Evolutionary conservation across 768 basidiomycete species (phyloP), one percentile per base, ranked within the genome.

Genomic region (Rhodosporidiobolus sp.): DNA sequence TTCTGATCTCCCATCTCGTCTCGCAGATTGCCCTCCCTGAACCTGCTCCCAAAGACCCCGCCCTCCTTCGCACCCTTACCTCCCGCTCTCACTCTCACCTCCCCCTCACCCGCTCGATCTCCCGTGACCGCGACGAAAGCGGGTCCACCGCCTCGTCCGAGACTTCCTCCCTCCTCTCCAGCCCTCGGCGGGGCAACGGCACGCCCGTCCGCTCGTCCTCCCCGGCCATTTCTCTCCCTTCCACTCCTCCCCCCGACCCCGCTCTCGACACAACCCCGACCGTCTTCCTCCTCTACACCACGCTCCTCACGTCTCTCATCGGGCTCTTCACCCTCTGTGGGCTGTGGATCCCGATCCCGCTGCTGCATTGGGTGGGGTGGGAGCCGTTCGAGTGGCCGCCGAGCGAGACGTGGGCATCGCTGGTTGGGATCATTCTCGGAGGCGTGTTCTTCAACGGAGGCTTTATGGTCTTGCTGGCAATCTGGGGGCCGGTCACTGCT

Each of bases 201-300:
- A 17, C 63, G 30, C 20, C 57, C 49, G 26, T 28, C 62, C 48
- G 46, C 46, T 26, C 63, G 28, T 2, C 64, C 63, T n/a, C 54
- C 35, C 38, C 45, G 55, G 14, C 50, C 54, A 6, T 61, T 66
- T 3, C 22, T 35, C 46, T 38, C 38, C 61, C 32, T 45, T 20
- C 35, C 65, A 0, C 28, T n/a, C 63, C 38, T 38, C 57, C 19
- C 26, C 35, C 45, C 61, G 24, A 32, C 32, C 66, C 9, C 58
- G 46, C 35, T 19, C 54, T 11, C 34, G 48, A 19, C 52, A 26
- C 45, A 45, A 8, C 49, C 43, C 83, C 89, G 0, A 91, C 92
- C 9, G n/a, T 58, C 11, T 90, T 94, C 73, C 92, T 91, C 30
- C 83, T 96, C 26, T 86, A 94, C 81, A 85, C 94, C 43, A 95